Evolutionary conservation across 139 green algal genomes (phyloP).

Genomic region (Chlamydomonas applanata): DNA sequence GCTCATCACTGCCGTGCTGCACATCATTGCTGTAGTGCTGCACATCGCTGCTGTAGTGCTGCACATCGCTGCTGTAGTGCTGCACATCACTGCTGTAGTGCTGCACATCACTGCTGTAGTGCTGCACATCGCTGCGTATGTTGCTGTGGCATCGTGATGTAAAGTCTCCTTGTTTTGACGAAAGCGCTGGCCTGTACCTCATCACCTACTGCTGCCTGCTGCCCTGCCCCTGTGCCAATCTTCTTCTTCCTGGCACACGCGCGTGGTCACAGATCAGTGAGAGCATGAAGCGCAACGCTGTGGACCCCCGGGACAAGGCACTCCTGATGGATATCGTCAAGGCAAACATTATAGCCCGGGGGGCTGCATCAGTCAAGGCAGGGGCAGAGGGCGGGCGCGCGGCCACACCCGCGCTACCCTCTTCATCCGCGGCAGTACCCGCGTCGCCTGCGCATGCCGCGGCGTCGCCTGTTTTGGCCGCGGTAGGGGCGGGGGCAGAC

Average conservation of each 20-base stretch:
- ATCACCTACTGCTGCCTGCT: background rate
- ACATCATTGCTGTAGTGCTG: background rate
- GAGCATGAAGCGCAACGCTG: background rate
- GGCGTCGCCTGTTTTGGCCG: background rate
- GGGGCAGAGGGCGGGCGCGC: background rate
- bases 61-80: too few species aligned
- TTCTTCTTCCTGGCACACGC: background rate
- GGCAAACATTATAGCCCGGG: background rate
- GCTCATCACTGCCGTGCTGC: background rate
- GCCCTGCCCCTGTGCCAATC: background rate
- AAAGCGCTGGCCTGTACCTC: background rate
- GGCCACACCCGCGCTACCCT: background rate
- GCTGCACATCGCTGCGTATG: too few species aligned
- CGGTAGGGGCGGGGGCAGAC: background rate
- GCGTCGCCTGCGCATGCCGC: background rate
- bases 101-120: too few species aligned
- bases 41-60: background rate
- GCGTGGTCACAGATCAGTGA: background rate
- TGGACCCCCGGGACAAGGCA: background rate
- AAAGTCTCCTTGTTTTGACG: too few species aligned
- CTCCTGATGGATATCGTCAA: conserved; percentile 9
- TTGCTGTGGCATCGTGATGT: too few species aligned
- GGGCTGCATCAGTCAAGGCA: background rate
- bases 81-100: too few species aligned
- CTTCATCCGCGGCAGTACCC: background rate